Base-by-base conservation (phyloP, 129 eudicot genomes). In the Erigeron canadensis region DNA sequence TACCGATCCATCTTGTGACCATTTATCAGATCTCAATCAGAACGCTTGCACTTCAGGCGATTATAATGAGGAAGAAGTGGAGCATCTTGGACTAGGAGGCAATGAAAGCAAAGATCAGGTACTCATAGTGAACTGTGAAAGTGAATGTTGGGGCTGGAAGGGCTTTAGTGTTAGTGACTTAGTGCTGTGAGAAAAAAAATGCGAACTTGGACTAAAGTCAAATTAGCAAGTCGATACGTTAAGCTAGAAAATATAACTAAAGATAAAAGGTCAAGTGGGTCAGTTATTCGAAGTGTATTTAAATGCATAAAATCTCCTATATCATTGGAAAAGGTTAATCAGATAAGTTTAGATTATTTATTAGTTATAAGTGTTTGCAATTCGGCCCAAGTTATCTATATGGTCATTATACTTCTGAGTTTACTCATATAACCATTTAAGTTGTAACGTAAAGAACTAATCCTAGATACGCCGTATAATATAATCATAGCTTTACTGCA, bases 71-170 rank as follows among this genome's bases (percentile, higher is more conserved):
- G 85, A 75, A 70, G 40, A 64, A 71, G 54, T 60, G 44, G 75
- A 56, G 46, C 74, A 48, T 65, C 4, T 10, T 71, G 80, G 60
- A 67, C 71, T 54, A 69, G 71, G 46, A 34, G 60, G 45, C 40
- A 65, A 75, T 40, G 78, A 56, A 42, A 57, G 23, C 55, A 62
- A 56, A 58, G 65, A 56, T 22, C 74, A 84, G 77, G 96, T 89
- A 77, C 54, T 65, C 10, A 54, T 22, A 48, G 7, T 23, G 51
- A 58, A 9, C 8, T 44, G 23, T 7, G 11, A 62, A 38, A 59
- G 60, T 51, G 16, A 47, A 10, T 75, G 56, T 15, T 70, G 57
- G 48, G 51, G 34, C 74, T n/a, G n/a, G n/a, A n/a, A n/a, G n/a
- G n/a, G n/a, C n/a, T n/a, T n/a, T n/a, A n/a, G n/a, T n/a, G n/a